Percentiles rank a stretch among this genome's conserved stretches.
These are phyloP conservation scores for Blumeria hordei DNA, from an alignment of 2,329 filamentous ascomycete genomes.

Conservation along the genomic window DNA sequence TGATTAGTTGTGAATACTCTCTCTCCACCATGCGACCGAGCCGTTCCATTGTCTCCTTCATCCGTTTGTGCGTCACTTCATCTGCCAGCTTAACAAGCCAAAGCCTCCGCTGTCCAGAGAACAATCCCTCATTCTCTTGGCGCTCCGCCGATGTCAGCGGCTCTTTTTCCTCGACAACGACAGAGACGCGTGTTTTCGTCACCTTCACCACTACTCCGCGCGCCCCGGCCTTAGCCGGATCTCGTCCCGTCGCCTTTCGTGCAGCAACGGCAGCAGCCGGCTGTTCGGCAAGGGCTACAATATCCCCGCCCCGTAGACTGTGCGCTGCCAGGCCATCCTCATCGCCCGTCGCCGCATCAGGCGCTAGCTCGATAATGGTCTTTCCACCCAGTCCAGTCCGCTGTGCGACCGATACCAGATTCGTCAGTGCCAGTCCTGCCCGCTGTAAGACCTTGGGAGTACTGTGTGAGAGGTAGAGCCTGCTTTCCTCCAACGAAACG, in stretches of 20 bases:
- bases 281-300: slow-evolving; percentile 54
- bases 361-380: slow-evolving; percentile 56
- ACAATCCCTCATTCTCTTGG: slow-evolving; percentile 29
- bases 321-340: slow-evolving; percentile 42
- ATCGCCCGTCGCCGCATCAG: slow-evolving; percentile 38
- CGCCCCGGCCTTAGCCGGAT: slow-evolving; percentile 41
- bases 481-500: slow-evolving; percentile 47
- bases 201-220: slow-evolving; percentile 48
- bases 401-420: slow-evolving; percentile 48
- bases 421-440: slow-evolving; percentile 56
- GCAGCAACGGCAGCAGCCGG: slow-evolving; percentile 30
- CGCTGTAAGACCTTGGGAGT: slow-evolving; percentile 46
- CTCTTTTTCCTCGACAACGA: slow-evolving; percentile 43
- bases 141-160: slow-evolving; percentile 20
- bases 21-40: slow-evolving; percentile 31
- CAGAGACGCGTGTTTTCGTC: slow-evolving; percentile 29
- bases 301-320: slow-evolving; percentile 52
- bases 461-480: slow-evolving; percentile 38
- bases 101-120: slow-evolving; percentile 18
- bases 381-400: slow-evolving; percentile 84
- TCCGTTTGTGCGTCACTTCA: slow-evolving; percentile 39
- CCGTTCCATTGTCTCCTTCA: slow-evolving; percentile 37
- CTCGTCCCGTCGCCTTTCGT: slow-evolving; percentile 39
- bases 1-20: slow-evolving; percentile 33
- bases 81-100: slow-evolving; percentile 46